Conservation (phyloP, 1,139 yeast genomes). For the Saccharomyces hybrid region DNA sequence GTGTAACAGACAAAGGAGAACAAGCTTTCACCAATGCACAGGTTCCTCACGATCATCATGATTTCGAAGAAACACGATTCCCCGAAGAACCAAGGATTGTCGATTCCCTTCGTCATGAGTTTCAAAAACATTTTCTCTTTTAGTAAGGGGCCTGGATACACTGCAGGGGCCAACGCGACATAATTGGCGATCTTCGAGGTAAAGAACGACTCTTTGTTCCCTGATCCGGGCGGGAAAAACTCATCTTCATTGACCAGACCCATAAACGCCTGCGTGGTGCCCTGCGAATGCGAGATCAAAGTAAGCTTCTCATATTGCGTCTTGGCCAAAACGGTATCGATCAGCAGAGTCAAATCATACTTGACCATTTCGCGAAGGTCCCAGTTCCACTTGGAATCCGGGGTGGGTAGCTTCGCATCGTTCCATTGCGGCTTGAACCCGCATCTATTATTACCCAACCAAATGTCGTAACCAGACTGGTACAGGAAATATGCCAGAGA, state of each 20-base stretch:
- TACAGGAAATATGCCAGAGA: slow-evolving; percentile 62
- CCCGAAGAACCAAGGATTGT: slow-evolving; percentile 49
- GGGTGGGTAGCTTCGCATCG: slow-evolving; percentile 37
- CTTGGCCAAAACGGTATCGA: slow-evolving; percentile 48
- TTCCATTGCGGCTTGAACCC: slow-evolving; percentile 56
- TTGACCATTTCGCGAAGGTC: slow-evolving; percentile 72
- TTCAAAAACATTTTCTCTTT: slow-evolving; percentile 46
- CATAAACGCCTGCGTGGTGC: slow-evolving; percentile 77
- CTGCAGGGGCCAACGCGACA: slow-evolving; percentile 81
- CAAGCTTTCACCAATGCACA: slow-evolving; percentile 40
- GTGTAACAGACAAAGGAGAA: slow-evolving; percentile 61
- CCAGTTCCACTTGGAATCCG: slow-evolving; percentile 64
- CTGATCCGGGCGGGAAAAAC: slow-evolving; percentile 6
- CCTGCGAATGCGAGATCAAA: slow-evolving; percentile 83
- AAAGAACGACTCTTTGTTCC: slow-evolving; percentile 32
- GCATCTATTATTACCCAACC: slow-evolving; percentile 90
- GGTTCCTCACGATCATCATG: slow-evolving; percentile 45
- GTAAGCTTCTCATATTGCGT: slow-evolving; percentile 42
- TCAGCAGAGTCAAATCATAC: slow-evolving; percentile 65
- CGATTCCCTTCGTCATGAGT: slow-evolving; percentile 31
- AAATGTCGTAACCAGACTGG: slow-evolving; percentile 69
- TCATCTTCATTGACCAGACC: slow-evolving; percentile 39
- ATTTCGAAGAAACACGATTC: slow-evolving; percentile 51
- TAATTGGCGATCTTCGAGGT: slow-evolving; percentile 52
- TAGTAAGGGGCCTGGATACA: slow-evolving; percentile 71